A percentile compares a stretch with the other conserved stretches of the same genome.
Conservation (phyloP, 2,329 filamentous ascomycete species). For the Cytospora mali region DNA sequence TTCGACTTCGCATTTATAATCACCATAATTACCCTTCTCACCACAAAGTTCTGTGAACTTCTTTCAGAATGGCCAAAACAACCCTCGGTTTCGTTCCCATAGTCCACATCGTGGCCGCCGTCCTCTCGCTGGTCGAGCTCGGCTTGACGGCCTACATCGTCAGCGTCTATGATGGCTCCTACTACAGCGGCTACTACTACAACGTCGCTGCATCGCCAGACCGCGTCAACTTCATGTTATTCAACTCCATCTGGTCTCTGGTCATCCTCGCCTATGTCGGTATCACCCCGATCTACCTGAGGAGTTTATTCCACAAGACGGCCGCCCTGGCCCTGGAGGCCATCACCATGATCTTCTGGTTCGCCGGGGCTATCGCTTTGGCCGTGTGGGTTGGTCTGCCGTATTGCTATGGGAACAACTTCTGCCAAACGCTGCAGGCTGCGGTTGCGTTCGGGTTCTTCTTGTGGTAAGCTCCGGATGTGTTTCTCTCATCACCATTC, state of each 20-base stretch:
- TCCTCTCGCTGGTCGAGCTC: conserved; percentile 74
- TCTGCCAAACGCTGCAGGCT: conserved; percentile 65
- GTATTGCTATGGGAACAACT: conserved; percentile 53
- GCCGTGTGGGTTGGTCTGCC: conserved; percentile 65
- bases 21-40: background rate
- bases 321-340: conserved; percentile 68
- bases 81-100: conserved; percentile 59
- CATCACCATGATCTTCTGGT: conserved; percentile 86
- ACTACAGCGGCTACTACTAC: conserved; percentile 30
- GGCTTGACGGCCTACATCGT: conserved; percentile 73
- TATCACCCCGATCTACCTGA: conserved; percentile 65
- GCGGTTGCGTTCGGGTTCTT: conserved; percentile 69
- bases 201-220: conserved; percentile 47
- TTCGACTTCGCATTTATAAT: background rate
- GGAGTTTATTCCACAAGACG: conserved; percentile 63
- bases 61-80: conserved; percentile 43
- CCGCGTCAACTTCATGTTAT: conserved; percentile 76
- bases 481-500: background rate
- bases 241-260: conserved; percentile 75
- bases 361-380: conserved; percentile 79
- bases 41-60: background rate
- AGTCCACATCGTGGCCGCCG: conserved; percentile 65
- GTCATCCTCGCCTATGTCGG: conserved; percentile 72
- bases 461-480: conserved; percentile 48
- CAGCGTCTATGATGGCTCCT: conserved; percentile 46